These are phyloP conservation scores for Loxodes magnus DNA, from an alignment of 73 alveolate species.

Conservation along the genomic window DNA sequence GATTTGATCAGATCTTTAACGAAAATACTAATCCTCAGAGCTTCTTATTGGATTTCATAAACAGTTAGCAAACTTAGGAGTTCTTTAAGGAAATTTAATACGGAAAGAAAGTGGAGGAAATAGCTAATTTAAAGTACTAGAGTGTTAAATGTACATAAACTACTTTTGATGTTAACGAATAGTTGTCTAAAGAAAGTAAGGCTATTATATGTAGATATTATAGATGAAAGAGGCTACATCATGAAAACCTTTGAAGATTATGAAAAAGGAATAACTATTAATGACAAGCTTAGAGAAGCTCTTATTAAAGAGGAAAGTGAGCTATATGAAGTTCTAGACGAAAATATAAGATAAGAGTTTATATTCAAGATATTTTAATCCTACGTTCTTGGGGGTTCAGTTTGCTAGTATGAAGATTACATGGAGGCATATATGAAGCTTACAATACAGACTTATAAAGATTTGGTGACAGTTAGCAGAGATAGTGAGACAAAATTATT, in stretches of 20 bases:
- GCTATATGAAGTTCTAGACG: conserved; percentile 12
- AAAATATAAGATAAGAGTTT: conserved; percentile 14
- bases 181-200: too few species aligned
- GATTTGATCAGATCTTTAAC: too few species aligned
- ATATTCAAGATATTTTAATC: conserved; percentile 13
- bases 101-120: too few species aligned
- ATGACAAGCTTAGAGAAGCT: conserved; percentile 14
- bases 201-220: too few species aligned
- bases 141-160: too few species aligned
- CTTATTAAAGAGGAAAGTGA: conserved; percentile 23
- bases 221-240: neutral
- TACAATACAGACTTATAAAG: conserved; percentile 9
- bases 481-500: conserved; percentile 12
- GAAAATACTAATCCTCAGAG: too few species aligned
- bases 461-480: conserved; percentile 17
- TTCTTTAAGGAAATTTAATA: too few species aligned
- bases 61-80: too few species aligned
- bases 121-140: too few species aligned
- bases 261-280: neutral
- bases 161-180: too few species aligned
- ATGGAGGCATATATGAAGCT: conserved; percentile 2
- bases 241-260: conserved; percentile 5
- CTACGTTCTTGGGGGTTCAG: conserved; percentile 16
- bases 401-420: conserved; percentile 24
- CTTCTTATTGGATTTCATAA: too few species aligned